Evolutionary conservation across 1,139 yeast species (phyloP).

Genomic region (Geotrichum europaeum): DNA sequence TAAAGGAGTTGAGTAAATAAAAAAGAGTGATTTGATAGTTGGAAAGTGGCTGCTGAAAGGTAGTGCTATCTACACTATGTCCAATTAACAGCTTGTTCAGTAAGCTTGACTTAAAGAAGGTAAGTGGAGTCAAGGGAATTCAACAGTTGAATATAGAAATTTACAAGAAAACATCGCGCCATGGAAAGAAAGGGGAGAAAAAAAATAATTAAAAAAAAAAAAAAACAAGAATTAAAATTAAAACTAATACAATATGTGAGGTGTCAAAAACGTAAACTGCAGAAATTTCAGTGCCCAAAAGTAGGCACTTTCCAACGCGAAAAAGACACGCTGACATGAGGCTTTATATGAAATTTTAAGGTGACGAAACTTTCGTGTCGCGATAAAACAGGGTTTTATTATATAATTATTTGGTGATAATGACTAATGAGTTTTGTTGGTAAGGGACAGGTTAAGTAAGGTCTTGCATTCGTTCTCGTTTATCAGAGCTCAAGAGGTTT

Average conservation of each 20-base stretch:
- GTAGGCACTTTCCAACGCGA: background rate
- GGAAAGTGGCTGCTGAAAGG: background rate
- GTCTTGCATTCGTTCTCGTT: no score
- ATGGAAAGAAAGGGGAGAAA: background rate
- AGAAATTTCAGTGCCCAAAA: background rate
- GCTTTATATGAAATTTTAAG: no score
- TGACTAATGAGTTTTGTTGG: no score
- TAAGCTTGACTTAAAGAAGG: background rate
- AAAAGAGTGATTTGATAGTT: background rate
- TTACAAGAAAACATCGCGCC: background rate
- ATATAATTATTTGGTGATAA: no score
- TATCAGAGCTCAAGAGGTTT: no score
- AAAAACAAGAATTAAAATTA: background rate
- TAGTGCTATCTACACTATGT: background rate
- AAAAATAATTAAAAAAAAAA: no score
- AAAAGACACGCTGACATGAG: background rate
- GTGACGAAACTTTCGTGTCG: no score
- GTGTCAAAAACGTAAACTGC: background rate
- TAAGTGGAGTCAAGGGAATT: no score
- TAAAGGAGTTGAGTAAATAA: background rate
- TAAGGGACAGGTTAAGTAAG: no score
- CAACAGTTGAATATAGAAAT: background rate
- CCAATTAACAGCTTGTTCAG: background rate
- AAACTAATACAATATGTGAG: background rate
- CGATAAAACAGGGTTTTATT: no score